phyloP scores from a whole-genome alignment of 257 asterid genomes.

The Nicotiana tabacum region DNA sequence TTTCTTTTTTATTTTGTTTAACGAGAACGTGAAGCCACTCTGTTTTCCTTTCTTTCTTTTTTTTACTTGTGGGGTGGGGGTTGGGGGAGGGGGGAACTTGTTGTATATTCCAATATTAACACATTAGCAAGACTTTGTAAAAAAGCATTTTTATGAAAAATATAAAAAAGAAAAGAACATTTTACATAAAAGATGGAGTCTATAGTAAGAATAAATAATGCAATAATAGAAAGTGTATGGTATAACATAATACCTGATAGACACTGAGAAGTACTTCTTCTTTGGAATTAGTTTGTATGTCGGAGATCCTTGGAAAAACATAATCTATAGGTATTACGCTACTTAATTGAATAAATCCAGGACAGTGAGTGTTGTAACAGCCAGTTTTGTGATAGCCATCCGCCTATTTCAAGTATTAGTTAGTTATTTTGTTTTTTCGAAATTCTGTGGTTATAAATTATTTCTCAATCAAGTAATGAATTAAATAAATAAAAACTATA shows the following conservation, averaged over 20 bases:
- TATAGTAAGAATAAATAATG: no score
- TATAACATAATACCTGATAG: background rate
- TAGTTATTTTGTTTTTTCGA: background rate
- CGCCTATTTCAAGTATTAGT: background rate
- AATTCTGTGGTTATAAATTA: background rate
- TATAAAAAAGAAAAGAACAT: background rate
- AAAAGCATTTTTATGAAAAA: no score
- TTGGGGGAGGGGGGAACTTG: no score
- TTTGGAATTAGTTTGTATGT: background rate
- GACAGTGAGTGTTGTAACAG: background rate
- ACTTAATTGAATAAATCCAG: background rate
- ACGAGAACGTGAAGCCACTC: no score
- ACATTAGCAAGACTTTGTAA: no score
- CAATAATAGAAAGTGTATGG: no score
- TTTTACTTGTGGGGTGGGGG: no score
- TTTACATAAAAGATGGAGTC: background rate
- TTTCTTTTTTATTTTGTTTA: no score
- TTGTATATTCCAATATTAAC: no score
- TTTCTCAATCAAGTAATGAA: background rate
- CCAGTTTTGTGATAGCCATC: background rate
- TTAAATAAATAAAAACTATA: background rate
- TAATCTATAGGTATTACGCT: background rate
- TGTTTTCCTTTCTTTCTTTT: no score
- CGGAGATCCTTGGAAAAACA: background rate
- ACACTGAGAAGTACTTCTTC: background rate